These are phyloP conservation scores for Dichotomocladium elegans DNA, from an alignment of 371 early-diverging fungal species.

Conservation along the genomic window DNA sequence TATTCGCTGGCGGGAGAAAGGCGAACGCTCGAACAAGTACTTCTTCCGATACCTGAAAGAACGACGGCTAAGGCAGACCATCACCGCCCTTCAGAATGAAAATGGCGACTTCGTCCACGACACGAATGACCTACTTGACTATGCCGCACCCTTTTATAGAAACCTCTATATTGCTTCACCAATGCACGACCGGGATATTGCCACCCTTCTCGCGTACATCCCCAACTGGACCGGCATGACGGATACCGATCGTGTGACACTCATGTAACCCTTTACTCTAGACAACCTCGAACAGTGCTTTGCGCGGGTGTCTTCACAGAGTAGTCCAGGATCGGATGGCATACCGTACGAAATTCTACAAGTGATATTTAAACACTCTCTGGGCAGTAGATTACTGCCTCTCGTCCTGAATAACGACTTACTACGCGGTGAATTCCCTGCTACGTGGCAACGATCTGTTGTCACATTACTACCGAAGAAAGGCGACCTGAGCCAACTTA, in stretches of 20 bases:
- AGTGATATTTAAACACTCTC: neutral
- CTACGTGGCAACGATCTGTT: neutral
- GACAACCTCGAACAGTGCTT: neutral
- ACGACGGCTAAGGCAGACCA: constrained; percentile 6
- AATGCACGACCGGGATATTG: too few species aligned
- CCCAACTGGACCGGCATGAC: neutral
- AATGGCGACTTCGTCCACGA: neutral
- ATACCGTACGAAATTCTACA: constrained; percentile 4
- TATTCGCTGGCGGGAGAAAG: constrained; percentile 14
- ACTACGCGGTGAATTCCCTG: neutral
- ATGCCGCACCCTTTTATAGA: neutral
- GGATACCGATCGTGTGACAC: neutral
- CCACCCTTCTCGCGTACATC: too few species aligned
- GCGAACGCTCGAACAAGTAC: constrained; percentile 21
- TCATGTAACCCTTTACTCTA: neutral
- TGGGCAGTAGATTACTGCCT: neutral
- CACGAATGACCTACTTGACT: neutral
- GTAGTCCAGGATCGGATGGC: constrained; percentile 10
- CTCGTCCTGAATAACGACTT: neutral
- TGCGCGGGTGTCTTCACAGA: neutral
- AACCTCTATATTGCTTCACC: neutral
- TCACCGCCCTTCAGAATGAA: neutral
- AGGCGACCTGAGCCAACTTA: constrained; percentile 8
- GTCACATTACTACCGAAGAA: constrained; percentile 14
- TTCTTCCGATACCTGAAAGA: constrained; percentile 16